A percentile compares a stretch with the other conserved stretches of the same genome.
Conservation (phyloP, 192 early-diverging fungal species). For the Coemansia sp. region DNA sequence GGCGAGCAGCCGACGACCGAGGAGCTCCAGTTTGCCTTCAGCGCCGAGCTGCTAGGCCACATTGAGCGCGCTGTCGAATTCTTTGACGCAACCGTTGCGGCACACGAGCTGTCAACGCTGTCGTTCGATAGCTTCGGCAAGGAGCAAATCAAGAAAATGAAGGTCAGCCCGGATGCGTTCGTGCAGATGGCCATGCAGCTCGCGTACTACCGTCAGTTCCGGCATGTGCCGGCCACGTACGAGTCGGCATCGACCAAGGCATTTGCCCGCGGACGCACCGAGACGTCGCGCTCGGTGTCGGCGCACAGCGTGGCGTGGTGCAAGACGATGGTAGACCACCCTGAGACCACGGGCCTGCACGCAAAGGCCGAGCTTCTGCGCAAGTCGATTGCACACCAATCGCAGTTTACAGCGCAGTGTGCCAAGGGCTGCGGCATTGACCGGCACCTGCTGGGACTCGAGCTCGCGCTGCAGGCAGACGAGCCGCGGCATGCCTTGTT, state of each 20-base stretch:
- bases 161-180: conserved; percentile 64
- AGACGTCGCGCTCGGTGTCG: conserved; percentile 73
- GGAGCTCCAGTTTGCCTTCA: conserved; percentile 53
- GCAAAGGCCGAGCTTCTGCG: conserved; percentile 51
- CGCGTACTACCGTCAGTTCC: conserved; percentile 64
- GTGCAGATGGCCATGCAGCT: conserved; percentile 75
- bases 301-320: conserved; percentile 56
- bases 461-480: conserved; percentile 44
- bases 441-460: conserved; percentile 67
- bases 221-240: conserved; percentile 61
- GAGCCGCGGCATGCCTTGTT: conserved; percentile 46
- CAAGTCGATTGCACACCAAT: conserved; percentile 50
- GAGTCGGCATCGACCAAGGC: conserved; percentile 68
- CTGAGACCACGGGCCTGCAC: conserved; percentile 43
- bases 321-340: conserved; percentile 50
- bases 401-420: conserved; percentile 56
- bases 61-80: conserved; percentile 58
- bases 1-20: conserved; percentile 2
- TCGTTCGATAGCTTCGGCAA: conserved; percentile 73
- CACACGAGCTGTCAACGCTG: conserved; percentile 64
- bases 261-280: conserved; percentile 67
- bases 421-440: conserved; percentile 62
- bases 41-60: conserved; percentile 39
- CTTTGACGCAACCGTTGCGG: conserved; percentile 63
- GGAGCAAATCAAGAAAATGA: conserved; percentile 60